phyloP scores from a whole-genome alignment of 169 alveolate species.

The Plasmodium coatneyi region DNA sequence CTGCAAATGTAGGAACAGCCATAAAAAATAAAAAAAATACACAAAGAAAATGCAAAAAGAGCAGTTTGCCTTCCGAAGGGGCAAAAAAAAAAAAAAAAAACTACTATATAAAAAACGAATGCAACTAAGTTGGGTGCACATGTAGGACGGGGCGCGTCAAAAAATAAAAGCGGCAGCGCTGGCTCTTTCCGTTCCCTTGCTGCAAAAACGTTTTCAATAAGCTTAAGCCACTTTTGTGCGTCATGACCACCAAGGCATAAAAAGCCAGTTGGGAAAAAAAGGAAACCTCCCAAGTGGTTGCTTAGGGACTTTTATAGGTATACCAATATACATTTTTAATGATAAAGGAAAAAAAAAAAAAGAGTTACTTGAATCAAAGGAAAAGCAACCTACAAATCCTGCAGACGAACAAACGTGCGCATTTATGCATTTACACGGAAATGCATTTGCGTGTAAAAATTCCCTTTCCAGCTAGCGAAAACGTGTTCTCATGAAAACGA shows the following conservation, averaged over 20 bases:
- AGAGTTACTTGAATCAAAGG: background rate
- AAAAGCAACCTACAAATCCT: background rate
- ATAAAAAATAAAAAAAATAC: too few relatives aligned
- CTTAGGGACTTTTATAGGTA: background rate
- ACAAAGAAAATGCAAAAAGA: background rate
- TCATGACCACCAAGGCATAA: background rate
- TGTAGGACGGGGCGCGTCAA: background rate
- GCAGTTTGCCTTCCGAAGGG: background rate
- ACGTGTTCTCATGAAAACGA: constrained; percentile 18
- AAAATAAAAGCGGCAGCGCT: background rate
- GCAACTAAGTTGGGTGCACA: background rate
- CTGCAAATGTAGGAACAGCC: background rate
- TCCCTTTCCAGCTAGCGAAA: background rate
- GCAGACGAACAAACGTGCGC: background rate
- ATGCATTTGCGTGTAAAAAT: background rate
- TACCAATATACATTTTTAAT: background rate
- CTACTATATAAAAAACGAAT: background rate
- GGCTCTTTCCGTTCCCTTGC: background rate
- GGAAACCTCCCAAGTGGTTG: background rate
- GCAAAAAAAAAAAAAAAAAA: background rate
- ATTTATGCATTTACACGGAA: background rate
- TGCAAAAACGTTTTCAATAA: background rate
- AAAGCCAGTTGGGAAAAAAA: background rate
- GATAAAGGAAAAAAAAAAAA: background rate
- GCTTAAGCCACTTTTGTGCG: background rate